Conservation (phyloP, 139 green algal genomes). For the Microglena sp. region DNA sequence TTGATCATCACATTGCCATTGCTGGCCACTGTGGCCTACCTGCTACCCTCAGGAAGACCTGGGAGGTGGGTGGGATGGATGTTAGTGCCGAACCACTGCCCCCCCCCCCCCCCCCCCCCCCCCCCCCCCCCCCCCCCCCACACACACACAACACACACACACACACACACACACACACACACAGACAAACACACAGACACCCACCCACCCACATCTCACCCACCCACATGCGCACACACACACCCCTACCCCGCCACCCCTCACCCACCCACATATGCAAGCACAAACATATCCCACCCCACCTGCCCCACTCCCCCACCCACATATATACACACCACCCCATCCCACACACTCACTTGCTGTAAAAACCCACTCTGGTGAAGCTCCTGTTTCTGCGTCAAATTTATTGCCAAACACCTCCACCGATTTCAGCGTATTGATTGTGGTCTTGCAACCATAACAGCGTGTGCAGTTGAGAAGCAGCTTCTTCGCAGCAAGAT, state of each 20-base stretch:
- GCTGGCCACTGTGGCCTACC: background rate
- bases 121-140: too few species aligned
- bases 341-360: conserved; percentile 8
- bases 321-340: background rate
- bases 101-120: background rate
- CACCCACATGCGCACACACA: background rate
- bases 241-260: too few species aligned
- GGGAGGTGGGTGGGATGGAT: background rate
- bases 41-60: background rate
- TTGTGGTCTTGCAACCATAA: conserved; percentile 20
- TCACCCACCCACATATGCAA: background rate
- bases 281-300: too few species aligned
- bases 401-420: conserved; percentile 16
- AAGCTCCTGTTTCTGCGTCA: conserved; percentile 8
- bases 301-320: background rate
- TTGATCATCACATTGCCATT: conserved; percentile 22
- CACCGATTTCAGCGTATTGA: conserved; percentile 14
- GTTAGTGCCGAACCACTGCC: background rate
- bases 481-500: conserved; percentile 2
- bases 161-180: background rate
- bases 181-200: background rate
- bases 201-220: background rate
- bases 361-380: conserved; percentile 21
- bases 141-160: background rate
- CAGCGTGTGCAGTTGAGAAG: conserved; percentile 28